phyloP scores from a whole-genome alignment of 441 rosid genomes.

The Raphanus hybrid region DNA sequence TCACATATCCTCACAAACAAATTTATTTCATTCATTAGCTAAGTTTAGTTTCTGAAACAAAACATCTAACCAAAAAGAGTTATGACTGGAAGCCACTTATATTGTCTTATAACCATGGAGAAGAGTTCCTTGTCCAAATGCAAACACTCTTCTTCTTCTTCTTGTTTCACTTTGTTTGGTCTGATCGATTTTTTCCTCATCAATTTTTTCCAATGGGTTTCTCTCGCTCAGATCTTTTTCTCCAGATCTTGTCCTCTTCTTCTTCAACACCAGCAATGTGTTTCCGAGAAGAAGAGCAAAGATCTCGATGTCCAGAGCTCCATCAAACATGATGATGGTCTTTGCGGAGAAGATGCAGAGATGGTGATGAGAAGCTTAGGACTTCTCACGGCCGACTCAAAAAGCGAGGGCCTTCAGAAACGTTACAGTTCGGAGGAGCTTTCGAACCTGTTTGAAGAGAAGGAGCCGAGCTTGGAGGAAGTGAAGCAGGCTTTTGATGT shows the following conservation, averaged over 20 bases:
- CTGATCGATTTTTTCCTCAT: constrained; percentile 35
- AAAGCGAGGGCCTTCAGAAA: constrained; percentile 50
- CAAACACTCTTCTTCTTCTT: constrained; percentile 27
- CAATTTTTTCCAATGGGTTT: constrained; percentile 43
- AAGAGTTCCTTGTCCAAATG: constrained; percentile 26
- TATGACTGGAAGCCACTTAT: constrained; percentile 34
- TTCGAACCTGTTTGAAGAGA: constrained; percentile 52
- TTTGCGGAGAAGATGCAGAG: constrained; percentile 55
- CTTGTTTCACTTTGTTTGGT: constrained; percentile 31
- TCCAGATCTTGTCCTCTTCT: constrained; percentile 29
- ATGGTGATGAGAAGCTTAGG: constrained; percentile 64
- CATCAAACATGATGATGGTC: constrained; percentile 27
- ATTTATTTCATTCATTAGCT: constrained; percentile 22
- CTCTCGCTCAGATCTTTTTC: constrained; percentile 39
- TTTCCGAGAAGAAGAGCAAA: constrained; percentile 31
- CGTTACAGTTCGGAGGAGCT: constrained; percentile 40
- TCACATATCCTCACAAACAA: constrained; percentile 10
- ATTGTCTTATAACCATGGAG: constrained; percentile 37
- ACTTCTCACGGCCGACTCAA: constrained; percentile 46
- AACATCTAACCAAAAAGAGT: constrained; percentile 13
- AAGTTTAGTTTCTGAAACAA: constrained; percentile 3
- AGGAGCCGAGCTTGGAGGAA: constrained; percentile 62
- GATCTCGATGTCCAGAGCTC: constrained; percentile 27
- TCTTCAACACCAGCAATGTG: constrained; percentile 18
- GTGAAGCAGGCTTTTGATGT: constrained; percentile 63